Base-by-base conservation (phyloP, 2,329 filamentous ascomycete species). In the Fusarium caatingaense region DNA sequence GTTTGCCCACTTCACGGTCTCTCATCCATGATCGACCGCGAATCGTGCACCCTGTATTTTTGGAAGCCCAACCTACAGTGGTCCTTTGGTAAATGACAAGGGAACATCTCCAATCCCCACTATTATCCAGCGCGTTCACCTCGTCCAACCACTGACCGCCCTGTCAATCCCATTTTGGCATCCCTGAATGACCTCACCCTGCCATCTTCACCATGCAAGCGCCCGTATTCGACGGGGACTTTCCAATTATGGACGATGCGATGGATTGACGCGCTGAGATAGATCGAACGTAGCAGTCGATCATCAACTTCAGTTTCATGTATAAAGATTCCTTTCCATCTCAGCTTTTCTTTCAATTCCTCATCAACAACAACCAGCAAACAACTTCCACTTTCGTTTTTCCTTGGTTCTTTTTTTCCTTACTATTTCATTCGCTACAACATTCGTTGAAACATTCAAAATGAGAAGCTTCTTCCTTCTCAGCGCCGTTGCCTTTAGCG, bases 401-500 rank as follows among this genome's bases (percentile, higher is more conserved):
- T 48, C 27, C 49, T 46, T 55, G 37, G 23, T 54, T 2, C 23
- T 30, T 41, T 21, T 11, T 47, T 25, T 46, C 5, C 11, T 49
- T 18, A 30, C 15, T 50, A 37, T 18, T 53, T 53, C 63, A 66
- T 66, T 66, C 63, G 63, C 63, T 66, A 44, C 37, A 66, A 66
- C 61, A 49, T 66, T 66, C 63, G 63, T 37, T 66, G 63, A 66
- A 12, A 40, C 16, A 37, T 23, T 30, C 25, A 69, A 60, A 18
- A 69, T 69, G 66, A 65, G 45, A 50, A 57, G 66, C 49, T 69
- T 69, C 47, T 66, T 66, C 21, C 51, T 69, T 41, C 53, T 69
- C 53, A 48, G 58, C 41, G 64, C 65, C 30, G 66, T 58, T 10
- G 66, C 65, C 18, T 37, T 65, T 16, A 42, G 66, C 66, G 45